Evolutionary conservation across 1,284 basidiomycete species (phyloP).

Genomic region (Tylopilus sp.): DNA sequence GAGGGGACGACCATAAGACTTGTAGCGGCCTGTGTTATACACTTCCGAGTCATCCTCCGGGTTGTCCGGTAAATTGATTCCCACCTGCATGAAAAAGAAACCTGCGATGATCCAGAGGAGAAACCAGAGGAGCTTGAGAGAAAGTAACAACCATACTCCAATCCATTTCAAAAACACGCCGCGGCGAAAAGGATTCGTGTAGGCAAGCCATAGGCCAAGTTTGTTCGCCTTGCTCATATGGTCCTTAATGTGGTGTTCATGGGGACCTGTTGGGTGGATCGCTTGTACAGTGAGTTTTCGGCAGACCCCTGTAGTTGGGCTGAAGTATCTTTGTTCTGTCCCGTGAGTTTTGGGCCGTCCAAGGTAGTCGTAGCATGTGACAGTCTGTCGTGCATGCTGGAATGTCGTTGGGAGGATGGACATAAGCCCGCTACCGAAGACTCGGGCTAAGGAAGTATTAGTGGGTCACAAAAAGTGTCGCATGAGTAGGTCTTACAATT

Average conservation of each 20-base stretch:
- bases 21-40: conserved; percentile 23
- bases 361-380: conserved; percentile 20
- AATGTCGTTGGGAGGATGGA: background rate
- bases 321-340: conserved; percentile 29
- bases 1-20: conserved; percentile 19
- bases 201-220: conserved; percentile 7
- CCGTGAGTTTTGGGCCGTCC: conserved; percentile 16
- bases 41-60: background rate
- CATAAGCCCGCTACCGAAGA: background rate
- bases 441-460: background rate
- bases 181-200: too few species aligned
- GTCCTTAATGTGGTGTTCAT: conserved; percentile 17
- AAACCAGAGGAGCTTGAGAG: conserved; percentile 11
- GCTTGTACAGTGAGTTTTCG: conserved; percentile 25
- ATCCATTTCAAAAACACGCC: conserved; percentile 17
- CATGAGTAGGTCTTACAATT: too few species aligned
- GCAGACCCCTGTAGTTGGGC: conserved; percentile 29
- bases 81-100: conserved; percentile 8
- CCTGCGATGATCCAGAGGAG: too few species aligned
- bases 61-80: background rate
- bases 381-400: too few species aligned
- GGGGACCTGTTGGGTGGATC: conserved; percentile 6
- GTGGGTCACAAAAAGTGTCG: background rate
- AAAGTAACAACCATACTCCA: conserved; percentile 14
- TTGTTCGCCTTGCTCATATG: conserved; percentile 6